Percentiles rank a stretch among this genome's conserved stretches.
Conservation (phyloP, 305 asterid genomes). For the Coffea humblotiana region DNA sequence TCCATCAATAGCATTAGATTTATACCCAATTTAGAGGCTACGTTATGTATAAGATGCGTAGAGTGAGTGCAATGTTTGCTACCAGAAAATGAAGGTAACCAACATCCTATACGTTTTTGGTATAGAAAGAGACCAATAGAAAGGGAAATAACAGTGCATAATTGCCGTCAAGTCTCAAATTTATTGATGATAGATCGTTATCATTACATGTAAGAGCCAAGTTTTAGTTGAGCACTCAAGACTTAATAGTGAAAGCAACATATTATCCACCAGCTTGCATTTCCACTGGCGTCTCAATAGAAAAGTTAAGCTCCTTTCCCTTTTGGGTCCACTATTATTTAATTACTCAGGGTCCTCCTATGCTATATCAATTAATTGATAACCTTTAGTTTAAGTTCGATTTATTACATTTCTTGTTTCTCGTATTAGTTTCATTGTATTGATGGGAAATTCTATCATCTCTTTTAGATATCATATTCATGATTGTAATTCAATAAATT, state of each 20-base stretch:
- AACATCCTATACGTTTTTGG: background rate
- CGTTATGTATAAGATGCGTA: no score
- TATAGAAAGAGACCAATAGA: background rate
- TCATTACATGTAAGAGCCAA: background rate
- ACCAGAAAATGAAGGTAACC: background rate
- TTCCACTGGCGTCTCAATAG: conserved; percentile 17
- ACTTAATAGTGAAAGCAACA: conserved; percentile 30
- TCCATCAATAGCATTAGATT: background rate
- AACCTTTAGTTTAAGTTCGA: background rate
- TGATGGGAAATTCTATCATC: no score
- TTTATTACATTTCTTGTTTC: background rate
- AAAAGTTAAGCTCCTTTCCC: conserved; percentile 8
- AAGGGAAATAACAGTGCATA: background rate
- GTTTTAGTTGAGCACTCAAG: background rate
- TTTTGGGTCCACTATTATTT: conserved; percentile 32
- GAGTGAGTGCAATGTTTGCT: background rate
- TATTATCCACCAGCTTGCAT: conserved; percentile 38
- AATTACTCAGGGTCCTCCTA: conserved; percentile 19
- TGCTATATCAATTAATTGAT: background rate
- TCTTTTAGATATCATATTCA: no score
- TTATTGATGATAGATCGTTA: background rate
- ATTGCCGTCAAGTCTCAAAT: background rate
- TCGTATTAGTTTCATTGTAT: background rate
- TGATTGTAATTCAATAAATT: no score
- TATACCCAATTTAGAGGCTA: no score